Conservation (phyloP, 139 green algal genomes). For the Chlorella vulgaris region DNA sequence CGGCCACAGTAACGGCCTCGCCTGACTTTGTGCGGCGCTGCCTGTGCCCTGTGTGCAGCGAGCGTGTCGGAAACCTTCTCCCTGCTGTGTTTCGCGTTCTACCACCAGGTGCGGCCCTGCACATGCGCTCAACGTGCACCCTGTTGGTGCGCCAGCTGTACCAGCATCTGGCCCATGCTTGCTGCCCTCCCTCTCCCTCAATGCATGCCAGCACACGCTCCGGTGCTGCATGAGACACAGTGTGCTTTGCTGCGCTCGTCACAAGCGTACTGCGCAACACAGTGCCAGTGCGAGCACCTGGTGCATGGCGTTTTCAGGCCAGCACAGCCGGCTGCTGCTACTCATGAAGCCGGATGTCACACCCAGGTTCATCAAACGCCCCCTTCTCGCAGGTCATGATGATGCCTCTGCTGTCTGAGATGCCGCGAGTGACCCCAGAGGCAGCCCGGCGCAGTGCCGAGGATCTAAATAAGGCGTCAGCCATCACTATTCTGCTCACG, state of each 20-base stretch:
- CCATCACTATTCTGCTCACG: constrained; percentile 22
- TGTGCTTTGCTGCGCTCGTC: neutral
- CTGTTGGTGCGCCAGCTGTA: neutral
- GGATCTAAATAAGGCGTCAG: neutral
- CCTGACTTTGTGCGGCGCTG: neutral
- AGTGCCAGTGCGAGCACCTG: too few species aligned
- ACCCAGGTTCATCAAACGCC: too few species aligned
- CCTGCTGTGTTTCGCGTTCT: constrained; percentile 30
- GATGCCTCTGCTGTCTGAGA: constrained; percentile 4
- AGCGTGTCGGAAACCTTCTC: constrained; percentile 18
- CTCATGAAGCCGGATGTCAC: too few species aligned
- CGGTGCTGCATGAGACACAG: too few species aligned
- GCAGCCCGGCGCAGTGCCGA: neutral
- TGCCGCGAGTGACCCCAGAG: constrained; percentile 2
- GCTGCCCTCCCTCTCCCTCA: neutral
- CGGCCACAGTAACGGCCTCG: too few species aligned
- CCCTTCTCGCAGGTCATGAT: neutral
- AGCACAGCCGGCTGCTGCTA: too few species aligned
- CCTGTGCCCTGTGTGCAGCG: neutral
- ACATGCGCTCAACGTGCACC: neutral
- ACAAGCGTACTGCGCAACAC: neutral
- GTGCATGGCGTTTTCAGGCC: too few species aligned
- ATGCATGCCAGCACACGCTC: too few species aligned
- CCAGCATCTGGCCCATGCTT: neutral
- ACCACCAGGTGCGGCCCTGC: constrained; percentile 9